Evolutionary conservation across 2,329 filamentous ascomycete genomes (phyloP).

Genomic region (Rosellinia necatrix): DNA sequence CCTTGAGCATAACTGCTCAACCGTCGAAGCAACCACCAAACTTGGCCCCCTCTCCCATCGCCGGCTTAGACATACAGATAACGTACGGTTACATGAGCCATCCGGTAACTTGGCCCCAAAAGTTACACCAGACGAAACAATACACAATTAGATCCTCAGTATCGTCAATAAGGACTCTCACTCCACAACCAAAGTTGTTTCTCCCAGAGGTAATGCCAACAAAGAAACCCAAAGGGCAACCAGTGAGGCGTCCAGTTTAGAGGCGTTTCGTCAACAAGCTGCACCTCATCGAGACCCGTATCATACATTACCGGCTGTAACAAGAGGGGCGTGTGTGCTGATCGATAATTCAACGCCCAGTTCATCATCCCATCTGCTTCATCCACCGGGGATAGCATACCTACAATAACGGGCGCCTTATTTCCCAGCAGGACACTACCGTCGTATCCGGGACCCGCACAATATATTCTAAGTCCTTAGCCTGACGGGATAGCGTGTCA

Average conservation of each 20-base stretch:
- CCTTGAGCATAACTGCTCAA: not conserved
- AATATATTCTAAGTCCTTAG: constrained; percentile 4
- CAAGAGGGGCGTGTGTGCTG: constrained; percentile 34
- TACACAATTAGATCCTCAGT: not conserved
- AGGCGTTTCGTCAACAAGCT: constrained; percentile 28
- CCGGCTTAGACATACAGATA: not conserved
- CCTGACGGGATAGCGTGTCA: constrained; percentile 18
- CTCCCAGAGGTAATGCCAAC: constrained; percentile 23
- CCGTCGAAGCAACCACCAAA: constrained; percentile 1
- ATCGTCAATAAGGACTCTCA: constrained; percentile 1
- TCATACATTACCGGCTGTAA: constrained; percentile 10
- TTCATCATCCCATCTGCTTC: constrained; percentile 8
- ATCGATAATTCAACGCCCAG: constrained; percentile 29
- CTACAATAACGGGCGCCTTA: constrained; percentile 18
- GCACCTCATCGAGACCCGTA: constrained; percentile 22
- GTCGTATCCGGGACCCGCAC: constrained; percentile 16
- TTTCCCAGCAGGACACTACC: constrained; percentile 10
- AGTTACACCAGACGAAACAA: constrained; percentile 4
- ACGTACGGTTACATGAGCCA: not conserved
- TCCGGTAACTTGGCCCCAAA: constrained; percentile 6
- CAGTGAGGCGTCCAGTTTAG: constrained; percentile 29
- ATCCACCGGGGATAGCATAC: constrained; percentile 8
- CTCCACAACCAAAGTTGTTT: constrained; percentile 4
- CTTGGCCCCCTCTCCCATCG: not conserved
- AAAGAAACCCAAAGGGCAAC: constrained; percentile 33